phyloP scores from a whole-genome alignment of 768 basidiomycete genomes.

The Thelephora aurantiotincta region DNA sequence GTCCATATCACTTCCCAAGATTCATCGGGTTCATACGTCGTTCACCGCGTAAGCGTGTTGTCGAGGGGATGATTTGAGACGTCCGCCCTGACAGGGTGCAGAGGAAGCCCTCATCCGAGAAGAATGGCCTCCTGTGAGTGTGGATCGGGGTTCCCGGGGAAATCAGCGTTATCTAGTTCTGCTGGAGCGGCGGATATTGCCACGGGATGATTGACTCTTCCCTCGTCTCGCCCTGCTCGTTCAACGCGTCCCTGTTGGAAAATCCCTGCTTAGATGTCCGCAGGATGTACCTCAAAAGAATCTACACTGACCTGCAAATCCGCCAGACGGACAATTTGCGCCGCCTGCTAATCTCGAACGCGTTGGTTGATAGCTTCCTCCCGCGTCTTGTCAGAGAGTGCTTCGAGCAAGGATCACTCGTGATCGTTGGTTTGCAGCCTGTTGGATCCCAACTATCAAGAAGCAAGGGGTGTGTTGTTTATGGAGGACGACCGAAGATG shows the following conservation, averaged over 20 bases:
- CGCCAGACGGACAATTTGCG: conserved; percentile 54
- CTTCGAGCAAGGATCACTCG: conserved; percentile 74
- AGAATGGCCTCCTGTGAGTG: conserved; percentile 83
- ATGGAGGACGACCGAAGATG: conserved; percentile 51
- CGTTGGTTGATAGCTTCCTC: conserved; percentile 98
- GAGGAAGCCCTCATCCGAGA: conserved; percentile 75
- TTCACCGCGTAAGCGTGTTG: no score
- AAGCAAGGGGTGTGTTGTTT: conserved; percentile 71
- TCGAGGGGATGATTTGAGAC: no score
- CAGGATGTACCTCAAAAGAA: conserved; percentile 91
- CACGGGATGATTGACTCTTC: conserved; percentile 19
- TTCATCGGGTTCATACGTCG: no score
- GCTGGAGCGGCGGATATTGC: conserved; percentile 29
- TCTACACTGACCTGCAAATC: conserved; percentile 89
- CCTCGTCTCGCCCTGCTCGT: conserved; percentile 34
- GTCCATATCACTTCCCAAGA: no score
- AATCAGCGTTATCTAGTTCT: conserved; percentile 80
- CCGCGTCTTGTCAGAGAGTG: conserved; percentile 95
- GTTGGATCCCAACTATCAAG: conserved; percentile 40
- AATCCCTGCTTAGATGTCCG: conserved; percentile 93
- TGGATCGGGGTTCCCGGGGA: conserved; percentile 86
- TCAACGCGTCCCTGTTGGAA: conserved; percentile 90
- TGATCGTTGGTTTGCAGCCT: conserved; percentile 27
- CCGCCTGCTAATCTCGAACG: conserved; percentile 78
- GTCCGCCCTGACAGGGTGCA: conserved; percentile 73